phyloP scores from a whole-genome alignment of 768 basidiomycete species.

The Amanita exitialis region DNA sequence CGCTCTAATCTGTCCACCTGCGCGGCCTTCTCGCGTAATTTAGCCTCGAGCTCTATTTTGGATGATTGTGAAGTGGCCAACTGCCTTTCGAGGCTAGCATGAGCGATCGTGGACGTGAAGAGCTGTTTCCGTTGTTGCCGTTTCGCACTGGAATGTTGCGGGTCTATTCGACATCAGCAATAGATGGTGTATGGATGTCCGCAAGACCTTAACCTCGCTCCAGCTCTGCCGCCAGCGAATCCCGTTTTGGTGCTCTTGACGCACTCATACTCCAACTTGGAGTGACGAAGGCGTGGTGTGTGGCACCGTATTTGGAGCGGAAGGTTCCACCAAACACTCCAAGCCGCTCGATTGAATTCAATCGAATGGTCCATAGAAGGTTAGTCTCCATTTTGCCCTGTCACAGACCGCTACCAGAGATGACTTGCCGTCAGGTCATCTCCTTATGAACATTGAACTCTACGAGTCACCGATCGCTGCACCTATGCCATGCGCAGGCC shows the following conservation, averaged over 20 bases:
- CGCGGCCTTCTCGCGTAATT: slow-evolving; percentile 55
- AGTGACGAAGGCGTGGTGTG: background rate
- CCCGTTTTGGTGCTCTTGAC: slow-evolving; percentile 40
- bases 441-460: background rate
- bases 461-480: background rate
- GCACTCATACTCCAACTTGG: slow-evolving; percentile 5
- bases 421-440: background rate
- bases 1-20: slow-evolving; percentile 57
- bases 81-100: slow-evolving; percentile 60
- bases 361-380: background rate
- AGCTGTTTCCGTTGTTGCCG: slow-evolving; percentile 57
- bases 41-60: slow-evolving; percentile 56
- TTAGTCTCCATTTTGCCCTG: background rate
- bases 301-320: background rate
- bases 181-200: background rate
- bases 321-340: background rate
- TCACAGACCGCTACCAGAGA: background rate
- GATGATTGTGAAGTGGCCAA: slow-evolving; percentile 50
- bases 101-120: slow-evolving; percentile 50
- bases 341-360: background rate
- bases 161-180: slow-evolving; percentile 32
- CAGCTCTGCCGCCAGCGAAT: slow-evolving; percentile 57
- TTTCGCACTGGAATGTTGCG: slow-evolving; percentile 56
- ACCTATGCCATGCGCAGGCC: background rate
- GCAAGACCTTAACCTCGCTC: slow-evolving; percentile 37